Base-by-base conservation (phyloP, 1,284 basidiomycete genomes). In the Ganoderma meredithae region DNA sequence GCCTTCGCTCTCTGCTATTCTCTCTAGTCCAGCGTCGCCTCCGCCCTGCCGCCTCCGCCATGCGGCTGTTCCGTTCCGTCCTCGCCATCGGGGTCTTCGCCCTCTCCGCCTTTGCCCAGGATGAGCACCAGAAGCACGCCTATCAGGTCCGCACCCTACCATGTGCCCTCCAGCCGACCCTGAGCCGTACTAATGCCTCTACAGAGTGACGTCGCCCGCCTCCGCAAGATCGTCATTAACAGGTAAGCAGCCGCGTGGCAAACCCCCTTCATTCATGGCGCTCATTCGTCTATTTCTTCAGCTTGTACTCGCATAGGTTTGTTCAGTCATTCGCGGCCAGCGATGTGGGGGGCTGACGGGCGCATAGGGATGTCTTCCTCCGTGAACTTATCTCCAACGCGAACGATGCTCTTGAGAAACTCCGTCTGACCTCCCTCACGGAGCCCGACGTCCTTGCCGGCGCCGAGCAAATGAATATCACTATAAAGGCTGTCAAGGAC, bases 361-460 rank as follows among this genome's bases (percentile, higher is more conserved):
- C 60, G 47, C 68, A 78, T 74, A 95, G 95, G 74, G 96, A 97
- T 69, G 92, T 98, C 60, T 98, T 97, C 80, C 87, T 98, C 62
- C 93, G 96, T 56, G 96, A 98, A 81, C 84, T 98, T 60, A 87
- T 98, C 68, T 97, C 95, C 13, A 98, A 98, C 77, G 92, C 95
- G 41, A 97, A 97, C 79, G 96, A 98, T 79, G 96, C 97, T 1
- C 83, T 98, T 52, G 96, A 98, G 79, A 98, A 98, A 80, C 87
- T 97, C 60, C 92, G 96, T 33, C 82, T 98, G 44, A 91, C 89
- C 33, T 85, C 94, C 15, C 83, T 98, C 71, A 96, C 88, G n/a
- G 92, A 97, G 78, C 91, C 90, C 75, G 81, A 79, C 31, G 83
- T 92, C 19, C 89, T 94, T 82, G 85, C 90, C 72, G 90, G 90